Base-by-base conservation (phyloP, 1,139 yeast genomes). In the Nematodospora anomalae region DNA sequence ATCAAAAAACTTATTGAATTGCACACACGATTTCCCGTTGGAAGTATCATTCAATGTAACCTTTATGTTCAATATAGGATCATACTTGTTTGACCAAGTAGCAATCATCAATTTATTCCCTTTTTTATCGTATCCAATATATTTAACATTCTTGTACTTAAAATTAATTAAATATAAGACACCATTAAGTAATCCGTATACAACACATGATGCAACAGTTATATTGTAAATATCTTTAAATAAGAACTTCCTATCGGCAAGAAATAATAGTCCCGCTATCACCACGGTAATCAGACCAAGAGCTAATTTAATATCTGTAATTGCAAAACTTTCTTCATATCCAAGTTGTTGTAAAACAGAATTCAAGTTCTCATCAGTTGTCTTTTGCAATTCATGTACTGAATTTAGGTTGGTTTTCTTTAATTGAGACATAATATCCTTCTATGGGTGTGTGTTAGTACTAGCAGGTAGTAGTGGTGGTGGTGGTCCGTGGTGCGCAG, bases 211-310 rank as follows among this genome's bases (percentile, higher is more conserved):
- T 1, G 60, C 62, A 21, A 62, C 58, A 1, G 66, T 58, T 16
- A 64, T 50, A 38, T 59, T 57, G 38, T 57, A 64, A 0, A 58
- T 41, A 29, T 75, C 70, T 20, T 63, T 53, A 50, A 76, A 76
- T 16, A 63, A 55, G 41, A 67, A 65, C 45, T 78, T 76, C 60
- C 83, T 83, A 57, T 90, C 97, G 29, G 79, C 57, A 40, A 71
- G 68, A 53, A 76, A 88, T 40, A 88, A 75, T 4, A 66, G 57
- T 1, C 75, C 96, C 2, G 95, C 86, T 12, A 82, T 62, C 1
- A 67, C 62, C 7, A 85, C 90, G 3, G 88, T 77, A 9, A 71
- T 46, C 49, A 79, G 81, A 0, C 96, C 96, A 30, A 89, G 58
- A 1, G 72, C 80, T 32, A 90, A 67, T 49, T 84, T 82, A 18